phyloP scores from a whole-genome alignment of 768 basidiomycete species.

The Pholiota conissans region DNA sequence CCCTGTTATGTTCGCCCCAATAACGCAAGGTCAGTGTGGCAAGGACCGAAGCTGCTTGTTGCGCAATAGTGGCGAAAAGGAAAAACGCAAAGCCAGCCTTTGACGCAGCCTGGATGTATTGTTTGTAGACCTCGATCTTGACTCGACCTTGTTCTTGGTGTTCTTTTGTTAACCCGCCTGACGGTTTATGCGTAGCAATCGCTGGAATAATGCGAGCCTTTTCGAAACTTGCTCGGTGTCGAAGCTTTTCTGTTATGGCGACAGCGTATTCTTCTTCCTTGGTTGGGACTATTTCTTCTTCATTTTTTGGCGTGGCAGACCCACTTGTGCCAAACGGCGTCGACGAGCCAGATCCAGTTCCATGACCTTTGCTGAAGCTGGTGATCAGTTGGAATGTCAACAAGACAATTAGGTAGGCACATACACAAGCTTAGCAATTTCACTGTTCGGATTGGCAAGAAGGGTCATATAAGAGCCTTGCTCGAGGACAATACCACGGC shows the following conservation, averaged over 20 bases:
- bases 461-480: conserved; percentile 63
- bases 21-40: conserved; percentile 68
- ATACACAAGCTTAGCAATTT: conserved; percentile 76
- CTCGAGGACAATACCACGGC: conserved; percentile 83
- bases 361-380: conserved; percentile 46
- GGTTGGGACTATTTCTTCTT: conserved; percentile 18
- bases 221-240: conserved; percentile 55
- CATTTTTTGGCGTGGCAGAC: conserved; percentile 30
- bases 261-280: conserved; percentile 24
- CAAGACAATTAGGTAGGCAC: conserved; percentile 22
- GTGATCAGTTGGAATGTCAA: not conserved
- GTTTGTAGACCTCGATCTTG: conserved; percentile 70
- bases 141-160: conserved; percentile 82
- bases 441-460: conserved; percentile 58
- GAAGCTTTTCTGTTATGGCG: conserved; percentile 55
- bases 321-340: conserved; percentile 50
- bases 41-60: conserved; percentile 62
- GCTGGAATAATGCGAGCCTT: conserved; percentile 51
- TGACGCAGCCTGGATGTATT: conserved; percentile 82
- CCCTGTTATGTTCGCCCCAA: conserved; percentile 81
- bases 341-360: conserved; percentile 47
- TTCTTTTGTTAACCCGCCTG: conserved; percentile 59
- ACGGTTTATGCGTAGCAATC: conserved; percentile 36
- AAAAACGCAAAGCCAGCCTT: conserved; percentile 68
- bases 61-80: conserved; percentile 48